These are phyloP conservation scores for Psilocybe azurescens DNA, from an alignment of 768 basidiomycete species.

Conservation along the genomic window DNA sequence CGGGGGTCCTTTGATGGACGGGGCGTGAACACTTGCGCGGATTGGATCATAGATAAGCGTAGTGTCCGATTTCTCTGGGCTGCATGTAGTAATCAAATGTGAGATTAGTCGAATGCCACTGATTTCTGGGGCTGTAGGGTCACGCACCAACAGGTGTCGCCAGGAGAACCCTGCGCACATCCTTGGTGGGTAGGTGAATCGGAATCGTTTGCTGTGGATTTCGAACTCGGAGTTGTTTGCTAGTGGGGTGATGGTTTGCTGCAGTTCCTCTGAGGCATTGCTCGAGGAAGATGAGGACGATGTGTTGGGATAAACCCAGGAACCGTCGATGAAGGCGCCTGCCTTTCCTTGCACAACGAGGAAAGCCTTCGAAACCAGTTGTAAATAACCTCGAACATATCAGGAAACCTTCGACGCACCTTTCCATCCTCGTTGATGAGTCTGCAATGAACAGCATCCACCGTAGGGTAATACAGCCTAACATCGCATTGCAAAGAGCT, in stretches of 20 bases:
- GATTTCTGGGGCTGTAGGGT: slow-evolving; percentile 9
- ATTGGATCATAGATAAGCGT: slow-evolving; percentile 78
- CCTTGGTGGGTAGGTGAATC: slow-evolving; percentile 78
- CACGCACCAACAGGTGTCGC: slow-evolving; percentile 53
- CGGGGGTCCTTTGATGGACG: slow-evolving; percentile 60
- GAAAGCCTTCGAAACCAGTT: slow-evolving; percentile 57
- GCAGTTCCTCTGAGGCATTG: slow-evolving; percentile 15
- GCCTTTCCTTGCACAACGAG: slow-evolving; percentile 62
- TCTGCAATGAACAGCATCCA: slow-evolving; percentile 69
- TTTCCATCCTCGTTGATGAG: slow-evolving; percentile 71
- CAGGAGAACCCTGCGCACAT: slow-evolving; percentile 57
- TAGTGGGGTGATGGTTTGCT: slow-evolving; percentile 64
- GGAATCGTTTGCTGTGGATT: slow-evolving; percentile 71
- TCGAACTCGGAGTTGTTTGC: slow-evolving; percentile 70
- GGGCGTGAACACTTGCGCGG: slow-evolving; percentile 76
- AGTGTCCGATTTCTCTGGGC: slow-evolving; percentile 47
- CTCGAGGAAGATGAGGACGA: slow-evolving; percentile 13
- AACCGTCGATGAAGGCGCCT: slow-evolving; percentile 68
- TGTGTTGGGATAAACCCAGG: slow-evolving; percentile 55
- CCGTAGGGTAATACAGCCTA: slow-evolving; percentile 69
- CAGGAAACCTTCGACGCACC: slow-evolving; percentile 35
- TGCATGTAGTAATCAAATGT: neutral
- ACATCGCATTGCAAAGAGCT: slow-evolving; percentile 68
- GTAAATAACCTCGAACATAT: neutral
- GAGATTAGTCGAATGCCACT: neutral